A percentile compares a stretch with the other conserved stretches of the same genome.
Evolutionary conservation across 2,329 filamentous ascomycete genomes (phyloP).

Genomic region (Akanthomyces uredinophilus): DNA sequence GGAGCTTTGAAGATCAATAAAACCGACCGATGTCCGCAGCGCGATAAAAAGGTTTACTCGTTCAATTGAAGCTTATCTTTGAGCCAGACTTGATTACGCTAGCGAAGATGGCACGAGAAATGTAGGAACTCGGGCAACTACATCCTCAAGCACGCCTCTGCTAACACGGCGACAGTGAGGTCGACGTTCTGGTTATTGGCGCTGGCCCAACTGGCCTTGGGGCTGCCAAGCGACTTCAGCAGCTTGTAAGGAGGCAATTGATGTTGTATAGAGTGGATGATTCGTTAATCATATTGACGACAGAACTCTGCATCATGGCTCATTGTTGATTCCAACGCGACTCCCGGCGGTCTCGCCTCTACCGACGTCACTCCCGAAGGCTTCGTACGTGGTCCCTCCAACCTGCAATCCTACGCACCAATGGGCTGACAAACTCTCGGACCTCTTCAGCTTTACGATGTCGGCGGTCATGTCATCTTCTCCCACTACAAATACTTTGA

Average conservation of each 20-base stretch:
- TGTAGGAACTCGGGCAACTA: no score
- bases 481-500: constrained; percentile 99
- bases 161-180: not conserved
- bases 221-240: constrained; percentile 12
- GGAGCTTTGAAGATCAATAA: no score
- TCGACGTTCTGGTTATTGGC: not conserved
- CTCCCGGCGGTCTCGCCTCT: constrained; percentile 81
- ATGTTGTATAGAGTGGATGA: no score
- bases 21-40: no score
- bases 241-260: not conserved
- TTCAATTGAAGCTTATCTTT: no score
- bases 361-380: constrained; percentile 87
- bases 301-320: constrained; percentile 83
- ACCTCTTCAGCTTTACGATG: constrained; percentile 72
- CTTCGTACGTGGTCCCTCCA: constrained; percentile 61
- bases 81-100: no score
- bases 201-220: constrained; percentile 1
- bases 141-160: no score
- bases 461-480: constrained; percentile 91
- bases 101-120: no score
- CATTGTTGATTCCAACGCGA: constrained; percentile 81
- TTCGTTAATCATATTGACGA: not conserved
- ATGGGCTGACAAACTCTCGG: not conserved
- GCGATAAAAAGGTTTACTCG: no score
- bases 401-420: no score